Conservation (phyloP, 1,284 basidiomycete species). For the Polyporus tsugae region DNA sequence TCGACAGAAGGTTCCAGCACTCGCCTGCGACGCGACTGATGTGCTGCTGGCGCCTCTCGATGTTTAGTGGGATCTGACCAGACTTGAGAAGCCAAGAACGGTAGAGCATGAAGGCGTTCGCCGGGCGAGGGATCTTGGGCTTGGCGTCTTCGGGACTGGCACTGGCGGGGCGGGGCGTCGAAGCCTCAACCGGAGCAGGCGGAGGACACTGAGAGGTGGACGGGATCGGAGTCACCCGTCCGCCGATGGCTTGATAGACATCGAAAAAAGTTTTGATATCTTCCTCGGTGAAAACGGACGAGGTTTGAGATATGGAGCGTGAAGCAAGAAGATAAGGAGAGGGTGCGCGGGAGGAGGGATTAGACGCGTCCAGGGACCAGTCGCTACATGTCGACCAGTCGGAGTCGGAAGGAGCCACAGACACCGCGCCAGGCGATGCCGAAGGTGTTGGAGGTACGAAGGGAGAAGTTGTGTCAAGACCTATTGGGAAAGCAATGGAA, state of each 20-base stretch:
- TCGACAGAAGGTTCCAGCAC: slow-evolving; percentile 57
- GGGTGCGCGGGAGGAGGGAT: slow-evolving; percentile 22
- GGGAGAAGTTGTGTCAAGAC: slow-evolving; percentile 25
- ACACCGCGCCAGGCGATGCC: slow-evolving; percentile 28
- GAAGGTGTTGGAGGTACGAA: slow-evolving; percentile 22
- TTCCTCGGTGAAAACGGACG: neutral
- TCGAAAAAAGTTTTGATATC: neutral
- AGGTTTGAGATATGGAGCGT: neutral
- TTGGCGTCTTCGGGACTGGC: slow-evolving; percentile 16
- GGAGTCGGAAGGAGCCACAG: slow-evolving; percentile 22
- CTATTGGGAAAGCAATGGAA: slow-evolving; percentile 6
- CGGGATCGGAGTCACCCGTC: slow-evolving; percentile 2
- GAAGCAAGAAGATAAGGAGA: slow-evolving; percentile 20
- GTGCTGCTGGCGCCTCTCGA: slow-evolving; percentile 61
- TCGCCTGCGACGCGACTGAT: slow-evolving; percentile 63
- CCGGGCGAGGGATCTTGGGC: slow-evolving; percentile 64
- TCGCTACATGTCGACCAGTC: slow-evolving; percentile 23
- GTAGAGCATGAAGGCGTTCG: slow-evolving; percentile 87
- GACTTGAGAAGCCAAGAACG: slow-evolving; percentile 74
- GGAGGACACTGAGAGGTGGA: slow-evolving; percentile 3
- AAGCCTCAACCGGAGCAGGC: slow-evolving; percentile 10
- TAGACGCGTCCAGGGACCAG: slow-evolving; percentile 20
- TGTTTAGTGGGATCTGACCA: slow-evolving; percentile 43
- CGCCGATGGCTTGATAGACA: slow-evolving; percentile 1
- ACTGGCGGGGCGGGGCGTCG: slow-evolving; percentile 20